Conservation (phyloP, 1,139 yeast genomes). For the Pichia sp. region DNA sequence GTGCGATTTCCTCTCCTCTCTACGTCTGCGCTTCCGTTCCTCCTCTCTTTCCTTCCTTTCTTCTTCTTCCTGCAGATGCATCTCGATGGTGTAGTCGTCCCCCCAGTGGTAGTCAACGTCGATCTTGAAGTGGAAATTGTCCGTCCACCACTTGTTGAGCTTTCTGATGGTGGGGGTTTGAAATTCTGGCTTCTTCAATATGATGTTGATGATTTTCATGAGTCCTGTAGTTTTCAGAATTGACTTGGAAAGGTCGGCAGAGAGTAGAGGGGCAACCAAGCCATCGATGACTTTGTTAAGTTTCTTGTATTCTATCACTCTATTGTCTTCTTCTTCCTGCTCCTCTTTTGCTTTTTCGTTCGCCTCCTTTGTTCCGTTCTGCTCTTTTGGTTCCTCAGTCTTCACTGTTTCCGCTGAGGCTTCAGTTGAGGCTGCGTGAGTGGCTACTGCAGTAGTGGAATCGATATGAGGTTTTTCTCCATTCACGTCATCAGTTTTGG, state of each 20-base stretch:
- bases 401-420: background rate
- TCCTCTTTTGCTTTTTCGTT: background rate
- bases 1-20: constrained; percentile 15
- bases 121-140: constrained; percentile 26
- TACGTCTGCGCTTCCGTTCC: constrained; percentile 17
- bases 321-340: background rate
- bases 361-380: background rate
- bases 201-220: constrained; percentile 29
- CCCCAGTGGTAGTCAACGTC: constrained; percentile 26
- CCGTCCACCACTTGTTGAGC: constrained; percentile 24
- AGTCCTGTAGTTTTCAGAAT: constrained; percentile 31
- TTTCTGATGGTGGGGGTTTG: constrained; percentile 20
- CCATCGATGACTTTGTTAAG: constrained; percentile 23
- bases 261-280: constrained; percentile 20
- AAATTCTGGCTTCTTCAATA: constrained; percentile 35
- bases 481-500: constrained; percentile 1
- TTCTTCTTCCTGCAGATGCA: constrained; percentile 20
- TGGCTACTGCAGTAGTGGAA: background rate
- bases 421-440: background rate
- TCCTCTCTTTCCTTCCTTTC: constrained; percentile 15
- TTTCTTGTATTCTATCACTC: constrained; percentile 17
- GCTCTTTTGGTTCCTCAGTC: background rate
- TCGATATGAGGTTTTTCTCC: background rate
- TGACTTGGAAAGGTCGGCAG: constrained; percentile 23
- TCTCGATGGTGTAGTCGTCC: constrained; percentile 25